Evolutionary conservation across 805 yeast species (phyloP), one percentile per base, ranked within the genome.

Genomic region (Limtongia smithiae): DNA sequence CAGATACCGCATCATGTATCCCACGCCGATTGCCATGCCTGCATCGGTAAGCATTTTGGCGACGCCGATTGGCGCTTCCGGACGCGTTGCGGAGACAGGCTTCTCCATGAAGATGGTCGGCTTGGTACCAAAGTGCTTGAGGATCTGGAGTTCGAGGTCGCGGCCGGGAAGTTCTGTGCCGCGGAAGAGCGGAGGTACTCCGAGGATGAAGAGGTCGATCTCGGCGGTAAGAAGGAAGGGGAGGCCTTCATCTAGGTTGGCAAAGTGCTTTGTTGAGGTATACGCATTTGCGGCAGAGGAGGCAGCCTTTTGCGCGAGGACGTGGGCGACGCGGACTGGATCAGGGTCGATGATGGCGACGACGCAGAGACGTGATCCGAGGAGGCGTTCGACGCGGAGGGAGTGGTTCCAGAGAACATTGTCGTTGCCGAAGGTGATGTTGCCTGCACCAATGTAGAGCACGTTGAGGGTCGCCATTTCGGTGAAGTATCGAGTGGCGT

Each of bases 1-100:
- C 14, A 57, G 54, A 32, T 57, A 57, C 12, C 59, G 50, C 54
- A 57, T 51, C 60, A 57, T 54, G 45, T 57, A 54, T 1, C 60
- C 59, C 14, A 54, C 54, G 9, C 59, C 56, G 34, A 48, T 46
- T 14, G 32, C 36, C 28, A 46, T 22, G 4, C 44, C 39, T 12
- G 39, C 37, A n/a, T 46, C 38, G 14, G 40, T 31, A 8, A 54
- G 36, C n/a, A 21, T 36, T 11, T 15, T 17, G 15, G 54, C 55
- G 14, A 56, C 58, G 14, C 41, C 55, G 28, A 50, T 34, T 9
- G 60, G 56, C 41, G 50, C 46, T 11, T 46, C 51, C 7, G 57
- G 56, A 8, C 58, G 54, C 11, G 56, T 47, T 18, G 54, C 33
- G 9, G 60, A 45, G 12, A 56, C 55, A 14, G 60, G 60, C 49